Conservation (phyloP, 306 rosid genomes). For the Hippophae rhamnoides region DNA sequence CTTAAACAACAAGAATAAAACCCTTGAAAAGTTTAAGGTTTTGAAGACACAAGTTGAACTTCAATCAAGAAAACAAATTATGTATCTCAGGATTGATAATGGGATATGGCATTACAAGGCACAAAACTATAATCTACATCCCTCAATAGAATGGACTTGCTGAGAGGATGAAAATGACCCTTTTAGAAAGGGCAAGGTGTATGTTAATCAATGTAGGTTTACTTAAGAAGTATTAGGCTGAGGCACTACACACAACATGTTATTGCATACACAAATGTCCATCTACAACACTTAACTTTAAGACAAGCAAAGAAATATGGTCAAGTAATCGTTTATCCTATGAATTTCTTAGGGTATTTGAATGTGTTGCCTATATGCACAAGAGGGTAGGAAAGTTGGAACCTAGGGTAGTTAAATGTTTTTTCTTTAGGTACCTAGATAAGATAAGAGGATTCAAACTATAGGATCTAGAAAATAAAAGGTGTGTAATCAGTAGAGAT, state of each 20-base stretch:
- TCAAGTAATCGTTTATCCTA: neutral
- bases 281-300: neutral
- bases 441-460: neutral
- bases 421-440: neutral
- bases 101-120: neutral
- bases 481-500: neutral
- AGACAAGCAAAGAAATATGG: neutral
- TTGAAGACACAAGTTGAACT: too few relatives aligned
- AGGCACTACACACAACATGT: neutral
- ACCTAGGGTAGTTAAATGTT: neutral
- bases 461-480: neutral
- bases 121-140: neutral
- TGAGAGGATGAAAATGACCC: neutral
- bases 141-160: neutral
- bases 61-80: neutral
- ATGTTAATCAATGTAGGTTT: neutral
- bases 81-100: neutral
- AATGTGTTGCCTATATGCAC: neutral
- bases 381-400: neutral
- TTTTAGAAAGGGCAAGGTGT: neutral
- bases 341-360: neutral
- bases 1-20: too few relatives aligned
- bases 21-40: too few relatives aligned
- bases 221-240: neutral
- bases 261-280: neutral